Evolutionary conservation across 2,329 filamentous ascomycete species (phyloP).

Genomic region (Ceratocystis lukuohia): DNA sequence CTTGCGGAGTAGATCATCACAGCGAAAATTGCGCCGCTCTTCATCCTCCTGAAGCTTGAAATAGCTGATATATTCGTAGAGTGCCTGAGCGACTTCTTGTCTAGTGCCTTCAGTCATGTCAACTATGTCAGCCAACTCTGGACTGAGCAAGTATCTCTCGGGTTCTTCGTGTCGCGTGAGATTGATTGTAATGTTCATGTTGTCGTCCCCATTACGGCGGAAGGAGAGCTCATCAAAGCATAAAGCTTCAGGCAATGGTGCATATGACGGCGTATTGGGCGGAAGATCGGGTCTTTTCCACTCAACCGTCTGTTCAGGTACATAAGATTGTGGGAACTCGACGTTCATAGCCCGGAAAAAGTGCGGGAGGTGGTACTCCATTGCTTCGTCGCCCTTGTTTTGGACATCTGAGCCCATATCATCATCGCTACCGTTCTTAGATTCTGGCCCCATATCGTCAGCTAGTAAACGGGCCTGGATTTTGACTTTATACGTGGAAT

Average conservation of each 20-base stretch:
- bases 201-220: constrained; percentile 83
- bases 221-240: constrained; percentile 90
- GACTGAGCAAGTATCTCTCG: constrained; percentile 69
- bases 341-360: constrained; percentile 73
- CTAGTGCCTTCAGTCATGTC: constrained; percentile 80
- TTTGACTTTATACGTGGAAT: constrained; percentile 77
- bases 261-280: constrained; percentile 36
- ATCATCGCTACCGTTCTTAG: constrained; percentile 35
- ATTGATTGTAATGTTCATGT: constrained; percentile 80
- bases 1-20: constrained; percentile 67
- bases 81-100: constrained; percentile 73
- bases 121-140: constrained; percentile 66
- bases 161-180: constrained; percentile 72
- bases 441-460: constrained; percentile 37
- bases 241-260: constrained; percentile 44
- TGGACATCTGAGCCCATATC: constrained; percentile 24
- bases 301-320: constrained; percentile 49
- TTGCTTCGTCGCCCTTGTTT: constrained; percentile 29
- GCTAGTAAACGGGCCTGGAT: constrained; percentile 79
- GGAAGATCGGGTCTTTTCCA: constrained; percentile 71
- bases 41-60: constrained; percentile 86
- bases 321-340: constrained; percentile 53
- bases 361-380: constrained; percentile 44
- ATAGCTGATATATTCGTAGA: constrained; percentile 89
- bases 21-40: constrained; percentile 83